These are phyloP conservation scores for Pisolithus albus DNA, from an alignment of 768 basidiomycete genomes.

Conservation along the genomic window DNA sequence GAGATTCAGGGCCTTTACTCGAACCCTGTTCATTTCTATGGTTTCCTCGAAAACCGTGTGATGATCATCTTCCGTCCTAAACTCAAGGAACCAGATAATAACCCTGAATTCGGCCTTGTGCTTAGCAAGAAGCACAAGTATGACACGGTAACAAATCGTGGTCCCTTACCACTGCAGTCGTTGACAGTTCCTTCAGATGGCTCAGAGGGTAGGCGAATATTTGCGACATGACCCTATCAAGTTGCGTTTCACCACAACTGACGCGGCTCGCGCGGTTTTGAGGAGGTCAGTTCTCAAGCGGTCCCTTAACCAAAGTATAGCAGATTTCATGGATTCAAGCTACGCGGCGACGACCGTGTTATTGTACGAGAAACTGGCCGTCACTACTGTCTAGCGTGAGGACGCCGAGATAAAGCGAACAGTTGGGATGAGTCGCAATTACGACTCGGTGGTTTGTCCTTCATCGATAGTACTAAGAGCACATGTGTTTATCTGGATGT, in stretches of 20 bases:
- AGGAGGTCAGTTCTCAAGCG: constrained; percentile 83
- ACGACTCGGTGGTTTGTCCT: too few relatives aligned
- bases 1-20: constrained; percentile 86
- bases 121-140: constrained; percentile 99
- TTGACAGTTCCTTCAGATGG: constrained; percentile 60
- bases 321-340: constrained; percentile 90
- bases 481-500: too few relatives aligned
- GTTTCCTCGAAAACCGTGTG: constrained; percentile 96
- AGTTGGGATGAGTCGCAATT: too few relatives aligned
- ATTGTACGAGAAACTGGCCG: constrained; percentile 92
- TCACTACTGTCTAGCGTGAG: constrained; percentile 95
- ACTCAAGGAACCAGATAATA: constrained; percentile 70
- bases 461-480: too few relatives aligned
- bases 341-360: constrained; percentile 86
- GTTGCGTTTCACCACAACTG: constrained; percentile 94
- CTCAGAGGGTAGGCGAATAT: constrained; percentile 82
- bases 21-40: constrained; percentile 90
- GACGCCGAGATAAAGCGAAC: constrained; percentile 55
- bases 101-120: constrained; percentile 81
- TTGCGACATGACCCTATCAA: constrained; percentile 93
- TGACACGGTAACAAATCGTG: constrained; percentile 61
- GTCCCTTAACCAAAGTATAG: constrained; percentile 88
- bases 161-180: neutral
- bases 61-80: constrained; percentile 94
- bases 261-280: constrained; percentile 73